Base-by-base conservation (phyloP, 1,284 basidiomycete genomes). In the Neotropicomus parvogracilis region DNA sequence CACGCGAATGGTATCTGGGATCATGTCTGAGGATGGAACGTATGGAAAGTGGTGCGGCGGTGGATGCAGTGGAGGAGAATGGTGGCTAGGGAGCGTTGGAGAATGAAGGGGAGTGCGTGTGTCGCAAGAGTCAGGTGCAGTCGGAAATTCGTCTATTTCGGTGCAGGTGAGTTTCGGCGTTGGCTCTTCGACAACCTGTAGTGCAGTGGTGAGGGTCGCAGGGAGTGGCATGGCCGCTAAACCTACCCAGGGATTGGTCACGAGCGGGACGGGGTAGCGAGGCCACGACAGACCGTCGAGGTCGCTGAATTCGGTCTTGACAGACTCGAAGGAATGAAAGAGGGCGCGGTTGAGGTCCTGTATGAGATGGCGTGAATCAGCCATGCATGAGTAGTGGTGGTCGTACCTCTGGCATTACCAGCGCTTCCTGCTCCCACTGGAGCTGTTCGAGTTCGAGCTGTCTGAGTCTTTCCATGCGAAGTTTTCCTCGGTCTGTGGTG, bases 251-350 rank as follows among this genome's bases (percentile, higher is more conserved):
- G 62, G 53, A 34, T 59, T 55, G 24, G 50, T 52, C 9, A 55
- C 58, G 37, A 57, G 50, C 0, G 62, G 63, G 11, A 55, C 54
- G 4, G 54, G 53, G 37, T 53, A 56, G 28, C 61, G 62, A 13
- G 70, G 58, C 75, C 75, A 75, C 19, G 66, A 65, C n/a, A 75
- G 49, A 3, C 76, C 76, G 44, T 77, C 75, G 11, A 77, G 65
- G 55, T 77, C 75, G 46, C 63, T 65, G 53, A 77, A 77, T 41
- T 78, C 76, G 7, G 70, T 68, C 49, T 75, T 76, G 36, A 77
- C 76, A 2, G 65, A 64, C 28, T 55, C 58, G 43, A 77, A 76
- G 6, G 74, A 68, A 40, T 62, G 58, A n/a, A 70, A 27, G 17
- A 77, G 63, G 1, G 62, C 61, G 24, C 66, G 62, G 31, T 66